Evolutionary conservation across 164 flowering plant genomes (phyloP).

Genomic region (Aristolochia californica): DNA sequence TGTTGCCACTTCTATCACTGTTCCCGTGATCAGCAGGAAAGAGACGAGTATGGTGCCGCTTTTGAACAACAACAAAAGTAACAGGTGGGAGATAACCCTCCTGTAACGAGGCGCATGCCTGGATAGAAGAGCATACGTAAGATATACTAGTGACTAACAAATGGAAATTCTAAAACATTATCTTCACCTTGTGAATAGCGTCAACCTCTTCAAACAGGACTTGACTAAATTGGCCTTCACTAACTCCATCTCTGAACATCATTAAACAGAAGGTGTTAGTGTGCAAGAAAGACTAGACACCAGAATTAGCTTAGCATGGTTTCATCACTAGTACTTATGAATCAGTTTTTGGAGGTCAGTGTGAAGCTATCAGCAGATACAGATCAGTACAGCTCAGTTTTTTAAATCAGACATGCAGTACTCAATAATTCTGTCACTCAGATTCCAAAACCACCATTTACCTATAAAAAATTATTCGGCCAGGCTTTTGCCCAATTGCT

Average conservation of each 20-base stretch:
- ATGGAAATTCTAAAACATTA: no score
- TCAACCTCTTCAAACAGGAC: slow-evolving; percentile 72
- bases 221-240: slow-evolving; percentile 91
- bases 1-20: slow-evolving; percentile 70
- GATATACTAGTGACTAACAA: neutral
- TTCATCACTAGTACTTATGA: no score
- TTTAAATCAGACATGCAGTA: neutral
- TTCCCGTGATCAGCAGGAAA: slow-evolving; percentile 41
- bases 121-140: slow-evolving; percentile 1
- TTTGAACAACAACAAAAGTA: slow-evolving; percentile 85
- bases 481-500: slow-evolving; percentile 44
- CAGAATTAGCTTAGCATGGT: no score
- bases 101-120: slow-evolving; percentile 95
- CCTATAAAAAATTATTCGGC: slow-evolving; percentile 80
- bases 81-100: slow-evolving; percentile 83
- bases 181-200: slow-evolving; percentile 71
- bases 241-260: slow-evolving; percentile 80
- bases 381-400: neutral
- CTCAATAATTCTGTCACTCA: neutral
- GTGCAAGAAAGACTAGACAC: neutral
- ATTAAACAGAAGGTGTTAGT: neutral
- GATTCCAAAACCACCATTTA: slow-evolving; percentile 1
- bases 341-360: no score
- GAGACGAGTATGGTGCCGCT: slow-evolving; percentile 84
- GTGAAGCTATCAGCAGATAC: neutral